A percentile compares a stretch with the other conserved stretches of the same genome.
These are phyloP conservation scores for Acanthochlamys bracteata DNA, from an alignment of 106 monocot genomes.

Conservation along the genomic window DNA sequence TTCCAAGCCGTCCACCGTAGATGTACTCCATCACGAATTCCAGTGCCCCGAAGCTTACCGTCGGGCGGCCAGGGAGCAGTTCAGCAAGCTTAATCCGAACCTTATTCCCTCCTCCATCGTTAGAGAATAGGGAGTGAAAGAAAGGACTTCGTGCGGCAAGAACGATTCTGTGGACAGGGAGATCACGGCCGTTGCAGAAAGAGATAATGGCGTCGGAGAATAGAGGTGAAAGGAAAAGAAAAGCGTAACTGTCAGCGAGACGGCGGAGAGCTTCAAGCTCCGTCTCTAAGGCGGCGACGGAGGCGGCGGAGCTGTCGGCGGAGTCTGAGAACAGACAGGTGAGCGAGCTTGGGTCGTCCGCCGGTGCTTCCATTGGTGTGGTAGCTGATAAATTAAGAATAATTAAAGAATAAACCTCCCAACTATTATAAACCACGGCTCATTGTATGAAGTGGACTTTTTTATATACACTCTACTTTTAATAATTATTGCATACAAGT, in stretches of 20 bases:
- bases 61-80: constrained; percentile 21
- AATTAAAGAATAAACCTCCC: no score
- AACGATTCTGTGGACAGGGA: constrained; percentile 67
- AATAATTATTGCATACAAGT: no score
- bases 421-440: no score
- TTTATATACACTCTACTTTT: no score
- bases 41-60: constrained; percentile 47
- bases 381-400: no score
- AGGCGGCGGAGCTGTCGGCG: no score
- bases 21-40: constrained; percentile 53
- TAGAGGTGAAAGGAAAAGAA: constrained; percentile 31
- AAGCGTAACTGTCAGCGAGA: constrained; percentile 52
- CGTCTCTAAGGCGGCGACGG: constrained; percentile 7
- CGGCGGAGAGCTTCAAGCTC: constrained; percentile 64
- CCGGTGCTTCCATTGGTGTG: no score
- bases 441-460: no score
- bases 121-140: constrained; percentile 37
- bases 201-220: constrained; percentile 36
- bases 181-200: constrained; percentile 9
- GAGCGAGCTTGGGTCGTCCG: no score
- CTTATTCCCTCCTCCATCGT: neutral
- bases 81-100: constrained; percentile 30
- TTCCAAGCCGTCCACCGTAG: constrained; percentile 45
- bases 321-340: no score
- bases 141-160: constrained; percentile 74